A percentile compares a stretch with the other conserved stretches of the same genome.
Conservation (phyloP, 2,329 filamentous ascomycete species). For the Plenodomus biglobosus region DNA sequence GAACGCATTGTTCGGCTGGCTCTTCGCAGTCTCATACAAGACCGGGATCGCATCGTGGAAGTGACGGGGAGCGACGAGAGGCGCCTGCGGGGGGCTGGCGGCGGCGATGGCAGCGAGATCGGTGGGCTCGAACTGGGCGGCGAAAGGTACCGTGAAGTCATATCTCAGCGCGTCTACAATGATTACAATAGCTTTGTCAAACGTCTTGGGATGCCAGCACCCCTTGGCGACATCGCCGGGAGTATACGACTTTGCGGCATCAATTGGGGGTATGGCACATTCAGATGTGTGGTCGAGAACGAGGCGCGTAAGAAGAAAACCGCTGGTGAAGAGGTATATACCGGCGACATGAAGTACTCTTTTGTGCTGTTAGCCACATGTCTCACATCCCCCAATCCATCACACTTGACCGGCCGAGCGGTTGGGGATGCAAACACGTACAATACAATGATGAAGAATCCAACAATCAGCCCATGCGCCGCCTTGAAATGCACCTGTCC, state of each 20-base stretch:
- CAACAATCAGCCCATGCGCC: constrained; percentile 56
- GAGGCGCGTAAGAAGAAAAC: constrained; percentile 87
- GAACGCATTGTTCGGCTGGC: constrained; percentile 79
- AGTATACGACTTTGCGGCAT: constrained; percentile 41
- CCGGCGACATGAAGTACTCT: constrained; percentile 74
- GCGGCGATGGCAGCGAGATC: constrained; percentile 20
- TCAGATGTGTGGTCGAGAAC: constrained; percentile 76
- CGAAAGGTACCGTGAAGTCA: constrained; percentile 88
- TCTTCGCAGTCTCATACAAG: constrained; percentile 77
- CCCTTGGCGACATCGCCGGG: constrained; percentile 58
- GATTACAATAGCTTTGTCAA: constrained; percentile 87
- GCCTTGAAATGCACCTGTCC: constrained; percentile 56
- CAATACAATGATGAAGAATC: constrained; percentile 71
- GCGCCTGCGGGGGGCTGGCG: constrained; percentile 12
- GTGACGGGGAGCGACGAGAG: constrained; percentile 50
- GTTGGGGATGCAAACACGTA: constrained; percentile 31
- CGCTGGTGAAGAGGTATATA: constrained; percentile 89
- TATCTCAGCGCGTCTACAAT: constrained; percentile 93
- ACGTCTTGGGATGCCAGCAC: constrained; percentile 95
- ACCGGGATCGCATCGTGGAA: constrained; percentile 90
- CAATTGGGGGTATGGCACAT: constrained; percentile 73
- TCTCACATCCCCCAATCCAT: neutral
- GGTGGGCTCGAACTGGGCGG: constrained; percentile 53
- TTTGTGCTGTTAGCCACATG: constrained; percentile 12
- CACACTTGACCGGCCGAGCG: too few species aligned